Percentiles rank a stretch among this genome's conserved stretches.
Evolutionary conservation across 2,329 filamentous ascomycete genomes (phyloP).

Genomic region (Venturia effusa): DNA sequence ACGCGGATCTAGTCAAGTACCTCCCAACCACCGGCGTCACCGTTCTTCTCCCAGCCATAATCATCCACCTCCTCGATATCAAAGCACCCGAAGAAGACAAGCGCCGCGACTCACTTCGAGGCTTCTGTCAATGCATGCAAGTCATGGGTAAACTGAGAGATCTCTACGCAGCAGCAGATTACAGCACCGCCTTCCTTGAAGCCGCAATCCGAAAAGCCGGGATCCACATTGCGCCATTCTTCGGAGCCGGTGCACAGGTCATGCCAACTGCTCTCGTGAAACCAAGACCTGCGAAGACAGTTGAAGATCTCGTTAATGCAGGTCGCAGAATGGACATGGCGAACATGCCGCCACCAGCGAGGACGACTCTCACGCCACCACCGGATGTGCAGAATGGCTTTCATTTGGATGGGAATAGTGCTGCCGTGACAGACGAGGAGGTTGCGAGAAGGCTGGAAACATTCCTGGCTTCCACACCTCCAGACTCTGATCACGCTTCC

Average conservation of each 20-base stretch:
- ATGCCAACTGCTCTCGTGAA: constrained; percentile 17
- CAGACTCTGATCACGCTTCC: constrained; percentile 28
- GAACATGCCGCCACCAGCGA: constrained; percentile 7
- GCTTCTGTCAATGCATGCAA: constrained; percentile 86
- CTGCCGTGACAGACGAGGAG: constrained; percentile 30
- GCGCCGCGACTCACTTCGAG: constrained; percentile 61
- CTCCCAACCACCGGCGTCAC: constrained; percentile 86
- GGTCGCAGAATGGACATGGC: constrained; percentile 29
- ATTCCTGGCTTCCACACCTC: constrained; percentile 40
- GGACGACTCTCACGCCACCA: constrained; percentile 26
- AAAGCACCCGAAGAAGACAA: constrained; percentile 67
- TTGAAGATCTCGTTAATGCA: constrained; percentile 36
- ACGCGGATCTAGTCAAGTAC: constrained; percentile 61
- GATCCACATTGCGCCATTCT: constrained; percentile 51
- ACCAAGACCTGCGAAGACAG: constrained; percentile 26
- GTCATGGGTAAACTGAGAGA: constrained; percentile 81
- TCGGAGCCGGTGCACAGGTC: constrained; percentile 14
- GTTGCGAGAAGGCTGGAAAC: constrained; percentile 36
- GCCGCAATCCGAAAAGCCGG: constrained; percentile 80
- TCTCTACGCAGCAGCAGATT: constrained; percentile 89
- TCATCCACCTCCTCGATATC: constrained; percentile 87
- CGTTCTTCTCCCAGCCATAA: constrained; percentile 82
- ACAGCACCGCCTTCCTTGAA: constrained; percentile 89
- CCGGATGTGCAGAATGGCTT: constrained; percentile 20
- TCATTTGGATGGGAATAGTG: not conserved